Base-by-base conservation (phyloP, 306 rosid genomes). In the Malus fusca region DNA sequence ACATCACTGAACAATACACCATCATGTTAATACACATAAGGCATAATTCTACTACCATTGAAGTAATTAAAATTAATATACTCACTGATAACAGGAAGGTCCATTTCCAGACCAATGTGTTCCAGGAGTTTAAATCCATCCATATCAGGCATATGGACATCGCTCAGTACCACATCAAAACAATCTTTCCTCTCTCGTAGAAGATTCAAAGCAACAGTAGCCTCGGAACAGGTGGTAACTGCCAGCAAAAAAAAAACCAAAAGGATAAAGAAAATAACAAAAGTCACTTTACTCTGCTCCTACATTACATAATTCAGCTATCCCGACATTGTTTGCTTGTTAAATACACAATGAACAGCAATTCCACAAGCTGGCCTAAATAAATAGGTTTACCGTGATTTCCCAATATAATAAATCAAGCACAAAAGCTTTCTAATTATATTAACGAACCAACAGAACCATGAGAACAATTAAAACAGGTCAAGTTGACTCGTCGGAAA, bases 31-130 rank as follows among this genome's bases (percentile, higher is more conserved):
- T 40, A 53, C 31, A 67, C 18, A 70, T 53, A 80, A 66, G 64
- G 64, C 22, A 33, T 66, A 31, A 68, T 23, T 37, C 4, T 2
- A 81, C 25, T 12, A 73, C 18, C 26, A 28, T 66, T 66, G 33
- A 33, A 72, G 52, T 69, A 78, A 48, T 42, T 15, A 63, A 21
- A 71, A 48, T 66, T 21, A 18, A 19, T 26, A 6, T 53, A 79
- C 96, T 80, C 74, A 92, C 97, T 80, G 44, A 92, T 77, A 30
- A 87, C 84, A 75, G 93, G 96, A 77, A 92, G 93, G 48, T 89
- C 81, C 82, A 85, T 84, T 63, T 87, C 89, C 61, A 87, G 86
- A 64, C 90, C 84, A 71, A 83, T 76, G 22, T 11, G 80, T n/a
- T 83, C 80, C 31, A 90, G 81, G 58, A 92, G 89, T 8, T 84